Evolutionary conservation across 176 grass and related monocot species (phyloP).

Genomic region (Carex kokanica): DNA sequence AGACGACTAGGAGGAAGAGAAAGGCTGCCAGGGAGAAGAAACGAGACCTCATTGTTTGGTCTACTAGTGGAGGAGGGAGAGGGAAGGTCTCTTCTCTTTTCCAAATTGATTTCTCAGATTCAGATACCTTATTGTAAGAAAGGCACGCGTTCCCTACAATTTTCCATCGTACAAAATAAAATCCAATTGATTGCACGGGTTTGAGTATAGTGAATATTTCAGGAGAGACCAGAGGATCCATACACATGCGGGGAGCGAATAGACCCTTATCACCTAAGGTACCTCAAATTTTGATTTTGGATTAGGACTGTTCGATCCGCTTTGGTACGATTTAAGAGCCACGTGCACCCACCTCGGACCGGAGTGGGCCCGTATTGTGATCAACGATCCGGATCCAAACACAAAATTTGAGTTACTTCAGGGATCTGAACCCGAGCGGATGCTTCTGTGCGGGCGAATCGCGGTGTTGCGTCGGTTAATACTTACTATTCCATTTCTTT

Average conservation of each 20-base stretch:
- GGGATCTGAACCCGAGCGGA: no score
- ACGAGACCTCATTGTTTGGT: slow-evolving; percentile 13
- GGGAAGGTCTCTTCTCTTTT: neutral
- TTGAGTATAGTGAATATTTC: neutral
- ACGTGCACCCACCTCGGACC: no score
- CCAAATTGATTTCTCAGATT: neutral
- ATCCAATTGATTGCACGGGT: neutral
- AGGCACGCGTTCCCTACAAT: neutral
- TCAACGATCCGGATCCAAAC: no score
- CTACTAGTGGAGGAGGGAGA: slow-evolving; percentile 14
- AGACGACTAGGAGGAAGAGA: slow-evolving; percentile 42
- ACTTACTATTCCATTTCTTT: neutral
- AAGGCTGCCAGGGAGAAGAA: neutral
- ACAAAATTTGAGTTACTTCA: no score
- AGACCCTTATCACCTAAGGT: no score
- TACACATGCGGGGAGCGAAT: no score
- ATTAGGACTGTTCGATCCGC: no score
- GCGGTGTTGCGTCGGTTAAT: neutral
- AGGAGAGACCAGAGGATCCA: neutral
- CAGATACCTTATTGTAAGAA: neutral
- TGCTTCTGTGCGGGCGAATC: neutral
- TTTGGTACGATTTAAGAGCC: no score
- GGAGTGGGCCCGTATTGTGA: no score
- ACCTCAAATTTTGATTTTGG: no score
- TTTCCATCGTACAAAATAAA: neutral